Base-by-base conservation (phyloP, 371 early-diverging fungal species). In the Mucor mucedo region DNA sequence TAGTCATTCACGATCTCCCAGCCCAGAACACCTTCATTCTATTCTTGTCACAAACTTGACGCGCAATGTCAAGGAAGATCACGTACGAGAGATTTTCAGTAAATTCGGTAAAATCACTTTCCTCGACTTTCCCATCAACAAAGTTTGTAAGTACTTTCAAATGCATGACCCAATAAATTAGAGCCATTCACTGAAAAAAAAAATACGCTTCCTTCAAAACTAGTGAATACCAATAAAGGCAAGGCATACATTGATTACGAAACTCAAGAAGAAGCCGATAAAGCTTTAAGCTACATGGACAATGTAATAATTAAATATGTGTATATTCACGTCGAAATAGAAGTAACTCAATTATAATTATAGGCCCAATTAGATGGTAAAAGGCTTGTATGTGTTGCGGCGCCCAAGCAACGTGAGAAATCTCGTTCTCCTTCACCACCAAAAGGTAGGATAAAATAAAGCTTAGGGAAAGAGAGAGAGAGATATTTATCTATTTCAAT, bases 311-410 rank as follows among this genome's bases (percentile, higher is more conserved):
- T 56, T 0, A 21, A 8, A 35, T 16, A 11, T 8, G 38, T 58
- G 33, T 4, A 21, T 2, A 21, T 47, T 47, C 1, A n/a, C 9
- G 9, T 5, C 1, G 30, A 16, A 42, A 55, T 6, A 6, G 27
- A 29, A 39, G 29, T 52, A 29, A 42, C 56, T 48, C 48, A 16
- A 53, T 50, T 21, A 47, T 30, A 13, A 16, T 29, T 45, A 30
- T 58, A 83, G 77, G 87, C 84, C 48, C 85, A 85, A 69, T 67
- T 85, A 71, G 87, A 84, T 72, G 85, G 85, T 33, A 77, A 83
- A 48, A 53, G 56, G 48, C 29, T 79, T 11, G 66, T 63, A 14
- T 70, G 71, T 30, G 60, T 58, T 4, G 63, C 71, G 21, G 77
- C 74, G 30, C 75, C 77, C 27, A 62, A 65, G 47, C 72, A 68